Conservation (phyloP, 768 basidiomycete species). For the Termitomyces sp. region DNA sequence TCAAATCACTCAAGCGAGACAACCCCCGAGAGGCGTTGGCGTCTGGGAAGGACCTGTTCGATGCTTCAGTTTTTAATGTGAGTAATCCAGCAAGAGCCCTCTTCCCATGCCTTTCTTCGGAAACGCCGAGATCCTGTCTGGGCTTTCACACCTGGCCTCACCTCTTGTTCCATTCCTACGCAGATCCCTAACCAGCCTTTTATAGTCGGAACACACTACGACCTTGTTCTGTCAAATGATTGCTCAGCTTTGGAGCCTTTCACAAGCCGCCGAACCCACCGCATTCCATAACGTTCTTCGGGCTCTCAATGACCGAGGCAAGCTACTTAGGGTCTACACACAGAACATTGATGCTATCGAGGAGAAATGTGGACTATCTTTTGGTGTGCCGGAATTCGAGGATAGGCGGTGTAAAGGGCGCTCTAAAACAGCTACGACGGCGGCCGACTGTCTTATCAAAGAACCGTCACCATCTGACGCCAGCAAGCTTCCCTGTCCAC, state of each 20-base stretch:
- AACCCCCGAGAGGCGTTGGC: slow-evolving; percentile 70
- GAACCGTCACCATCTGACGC: slow-evolving; percentile 18
- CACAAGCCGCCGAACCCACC: slow-evolving; percentile 73
- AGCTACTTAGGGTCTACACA: slow-evolving; percentile 84
- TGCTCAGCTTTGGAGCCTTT: slow-evolving; percentile 72
- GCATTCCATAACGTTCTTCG: slow-evolving; percentile 78
- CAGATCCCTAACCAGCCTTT: slow-evolving; percentile 9
- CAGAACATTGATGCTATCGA: slow-evolving; percentile 95
- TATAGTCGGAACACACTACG: slow-evolving; percentile 71
- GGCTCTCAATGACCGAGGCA: slow-evolving; percentile 69
- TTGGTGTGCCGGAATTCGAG: slow-evolving; percentile 76
- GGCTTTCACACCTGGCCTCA: slow-evolving; percentile 3
- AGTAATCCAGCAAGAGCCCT: slow-evolving; percentile 23
- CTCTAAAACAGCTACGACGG: slow-evolving; percentile 38
- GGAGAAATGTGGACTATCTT: slow-evolving; percentile 79
- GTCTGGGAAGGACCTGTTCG: slow-evolving; percentile 86
- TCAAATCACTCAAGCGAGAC: slow-evolving; percentile 73
- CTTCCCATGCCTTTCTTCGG: not conserved
- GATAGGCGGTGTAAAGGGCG: slow-evolving; percentile 54
- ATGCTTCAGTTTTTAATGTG: slow-evolving; percentile 88
- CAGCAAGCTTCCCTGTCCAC: slow-evolving; percentile 47
- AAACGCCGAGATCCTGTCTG: not conserved
- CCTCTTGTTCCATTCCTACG: not conserved
- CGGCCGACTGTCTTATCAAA: slow-evolving; percentile 15
- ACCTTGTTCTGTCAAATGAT: slow-evolving; percentile 88